phyloP scores from a whole-genome alignment of 2,329 filamentous ascomycete genomes.

The Sporothrix humicola region DNA sequence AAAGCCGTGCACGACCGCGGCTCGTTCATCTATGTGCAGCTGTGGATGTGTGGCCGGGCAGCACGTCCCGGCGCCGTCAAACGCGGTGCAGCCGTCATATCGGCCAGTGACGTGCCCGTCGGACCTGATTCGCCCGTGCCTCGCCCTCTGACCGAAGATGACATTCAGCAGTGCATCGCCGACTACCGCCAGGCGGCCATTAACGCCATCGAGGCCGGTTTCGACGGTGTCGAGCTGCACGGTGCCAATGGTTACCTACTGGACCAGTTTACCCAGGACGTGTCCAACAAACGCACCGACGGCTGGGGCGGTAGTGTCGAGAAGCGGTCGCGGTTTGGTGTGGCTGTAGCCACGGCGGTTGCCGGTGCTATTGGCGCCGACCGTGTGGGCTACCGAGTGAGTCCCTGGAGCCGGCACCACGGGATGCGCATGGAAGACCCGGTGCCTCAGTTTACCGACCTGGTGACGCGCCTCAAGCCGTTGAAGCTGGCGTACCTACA shows the following conservation, averaged over 20 bases:
- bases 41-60: constrained; percentile 31
- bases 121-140: constrained; percentile 9
- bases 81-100: background rate
- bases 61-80: constrained; percentile 20
- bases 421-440: constrained; percentile 64
- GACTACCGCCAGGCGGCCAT: constrained; percentile 62
- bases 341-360: constrained; percentile 60
- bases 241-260: constrained; percentile 80
- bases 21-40: constrained; percentile 31
- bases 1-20: constrained; percentile 59
- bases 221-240: constrained; percentile 75
- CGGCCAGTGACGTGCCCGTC: constrained; percentile 27
- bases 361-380: constrained; percentile 57
- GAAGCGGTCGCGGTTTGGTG: constrained; percentile 57
- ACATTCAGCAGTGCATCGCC: constrained; percentile 68
- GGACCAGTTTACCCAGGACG: constrained; percentile 64
- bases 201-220: constrained; percentile 66
- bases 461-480: constrained; percentile 46
- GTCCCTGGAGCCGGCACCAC: constrained; percentile 62
- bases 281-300: constrained; percentile 60
- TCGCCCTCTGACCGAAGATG: constrained; percentile 65
- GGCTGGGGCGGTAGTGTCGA: constrained; percentile 60
- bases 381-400: constrained; percentile 57
- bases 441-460: constrained; percentile 60
- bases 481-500: constrained; percentile 63